Base-by-base conservation (phyloP, 1,284 basidiomycete genomes). In the Ceratobasidium papillatum region DNA sequence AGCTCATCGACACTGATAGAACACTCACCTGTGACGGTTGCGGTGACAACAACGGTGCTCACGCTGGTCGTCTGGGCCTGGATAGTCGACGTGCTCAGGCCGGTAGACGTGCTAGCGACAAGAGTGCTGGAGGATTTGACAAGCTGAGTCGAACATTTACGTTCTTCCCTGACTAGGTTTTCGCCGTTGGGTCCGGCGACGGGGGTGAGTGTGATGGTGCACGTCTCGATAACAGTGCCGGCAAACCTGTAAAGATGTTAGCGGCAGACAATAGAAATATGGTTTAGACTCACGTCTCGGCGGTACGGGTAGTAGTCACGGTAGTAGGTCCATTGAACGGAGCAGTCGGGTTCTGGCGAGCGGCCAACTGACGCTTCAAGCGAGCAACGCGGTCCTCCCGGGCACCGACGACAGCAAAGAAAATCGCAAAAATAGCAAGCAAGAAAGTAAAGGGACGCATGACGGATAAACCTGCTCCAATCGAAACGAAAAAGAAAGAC, bases 191-290 rank as follows among this genome's bases (percentile, higher is more conserved):
- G 51, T 63, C 80, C 82, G 3, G 77, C 81, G 17, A 83, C 80
- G 3, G 85, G 90, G 5, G 87, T 90, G 73, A 93, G 84, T 2
- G 87, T 87, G 75, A 91, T 84, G 3, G 85, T 84, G 80, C 91
- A 93, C 4, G 86, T 90, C 83, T 91, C 85, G 61, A 85, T 86
- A 81, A 90, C 84, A 17, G 83, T 52, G 5, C 78, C 78, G 12
- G 72, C 68, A 19, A 81, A 11, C 87, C 91, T 77, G 84, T 81
- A 72, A 79, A 74, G 54, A 84, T 84, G 76, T 38, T 68, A 32
- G 36, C 19, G 61, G 36, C 64, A 14, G 61, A 45, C 47, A 19
- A 41, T 7, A 22, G 34, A 22, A 32, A 32, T 25, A 52, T 30
- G 2, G 12, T 30, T 30, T 17, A 45, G 22, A 71, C 66, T 45